Evolutionary conservation across 2,329 filamentous ascomycete species (phyloP), one percentile per base, ranked within the genome.

Genomic region (Incumbomyces delicatus): DNA sequence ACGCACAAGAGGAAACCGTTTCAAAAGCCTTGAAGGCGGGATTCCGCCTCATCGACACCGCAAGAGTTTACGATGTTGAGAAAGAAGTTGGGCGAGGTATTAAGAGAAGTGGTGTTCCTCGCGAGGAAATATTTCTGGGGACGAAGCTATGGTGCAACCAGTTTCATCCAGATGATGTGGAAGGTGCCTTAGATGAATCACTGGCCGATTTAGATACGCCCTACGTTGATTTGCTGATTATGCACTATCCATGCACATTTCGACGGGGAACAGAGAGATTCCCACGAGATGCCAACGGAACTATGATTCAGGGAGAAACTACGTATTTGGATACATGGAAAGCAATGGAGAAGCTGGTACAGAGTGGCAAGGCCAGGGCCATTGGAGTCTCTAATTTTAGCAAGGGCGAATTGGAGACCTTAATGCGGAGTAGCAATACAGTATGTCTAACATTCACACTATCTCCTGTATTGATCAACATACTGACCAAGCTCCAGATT

Each of bases 111-210:
- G 73, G 81, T 39, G 72, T 85, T 10, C 79, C 81, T 49, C 73
- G 81, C 39, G 67, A 77, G 36, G 71, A 84, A 47, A 66, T 85
- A 51, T 85, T 83, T 63, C 70, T 85, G 54, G 80, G 77, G 1
- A 80, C 77, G 10, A 85, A 84, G 61, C 66, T 83, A 31, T 83
- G 78, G 78, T 88, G 89, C 74, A 81, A 80, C 65, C 80, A 78
- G 61, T 77, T 81, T 58, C 70, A 75, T 52, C 74, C 73, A 1
- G 72, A 80, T 56, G 77, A 80, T 56, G 82, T 85, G 13, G 68
- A 75, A 49, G 66, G 73, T 53, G 81, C 74, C 18, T 80, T 80
- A 51, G 73, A 80, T 40, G 70, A 75, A 52, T 71, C 76, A 34
- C 68, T 84, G 44, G 73, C 79, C 59, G 73, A 79, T 57, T 72